These are phyloP conservation scores for Cyberlindnera samutprakarnensis DNA, from an alignment of 805 yeast genomes.

Conservation along the genomic window DNA sequence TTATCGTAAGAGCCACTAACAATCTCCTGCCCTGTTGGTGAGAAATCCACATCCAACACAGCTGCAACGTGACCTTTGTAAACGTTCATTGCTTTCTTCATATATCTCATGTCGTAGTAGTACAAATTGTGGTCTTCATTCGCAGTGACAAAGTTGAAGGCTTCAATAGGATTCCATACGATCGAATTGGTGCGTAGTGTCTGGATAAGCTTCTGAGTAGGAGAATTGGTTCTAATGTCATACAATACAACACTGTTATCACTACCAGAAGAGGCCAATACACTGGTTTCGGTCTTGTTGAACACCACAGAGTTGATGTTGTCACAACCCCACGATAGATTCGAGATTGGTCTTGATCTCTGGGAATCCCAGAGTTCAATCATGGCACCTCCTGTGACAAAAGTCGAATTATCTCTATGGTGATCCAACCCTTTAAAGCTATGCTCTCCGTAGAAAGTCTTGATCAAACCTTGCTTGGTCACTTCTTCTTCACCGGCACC, in stretches of 20 bases:
- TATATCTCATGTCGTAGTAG: constrained; percentile 93
- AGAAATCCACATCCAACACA: constrained; percentile 87
- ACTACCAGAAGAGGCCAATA: constrained; percentile 82
- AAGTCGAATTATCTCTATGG: constrained; percentile 62
- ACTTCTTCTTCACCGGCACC: constrained; percentile 27
- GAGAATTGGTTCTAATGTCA: constrained; percentile 84
- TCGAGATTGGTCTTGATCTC: constrained; percentile 68
- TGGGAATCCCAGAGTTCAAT: constrained; percentile 90
- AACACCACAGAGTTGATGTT: constrained; percentile 76
- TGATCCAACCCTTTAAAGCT: constrained; percentile 84
- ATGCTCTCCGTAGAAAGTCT: constrained; percentile 77
- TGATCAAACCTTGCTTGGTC: constrained; percentile 48
- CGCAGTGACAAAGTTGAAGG: constrained; percentile 86
- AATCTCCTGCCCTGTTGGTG: constrained; percentile 95
- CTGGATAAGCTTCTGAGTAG: constrained; percentile 85
- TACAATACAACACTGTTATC: constrained; percentile 88
- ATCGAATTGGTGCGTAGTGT: constrained; percentile 77
- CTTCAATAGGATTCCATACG: constrained; percentile 98
- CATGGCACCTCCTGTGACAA: constrained; percentile 88
- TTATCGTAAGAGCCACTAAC: constrained; percentile 95
- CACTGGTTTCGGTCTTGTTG: constrained; percentile 83
- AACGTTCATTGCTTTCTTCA: constrained; percentile 73
- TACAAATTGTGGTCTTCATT: constrained; percentile 93
- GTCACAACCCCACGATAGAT: constrained; percentile 96
- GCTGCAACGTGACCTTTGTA: constrained; percentile 95